These are phyloP conservation scores for Brassica hybrid DNA, from an alignment of 441 rosid species.

Conservation along the genomic window DNA sequence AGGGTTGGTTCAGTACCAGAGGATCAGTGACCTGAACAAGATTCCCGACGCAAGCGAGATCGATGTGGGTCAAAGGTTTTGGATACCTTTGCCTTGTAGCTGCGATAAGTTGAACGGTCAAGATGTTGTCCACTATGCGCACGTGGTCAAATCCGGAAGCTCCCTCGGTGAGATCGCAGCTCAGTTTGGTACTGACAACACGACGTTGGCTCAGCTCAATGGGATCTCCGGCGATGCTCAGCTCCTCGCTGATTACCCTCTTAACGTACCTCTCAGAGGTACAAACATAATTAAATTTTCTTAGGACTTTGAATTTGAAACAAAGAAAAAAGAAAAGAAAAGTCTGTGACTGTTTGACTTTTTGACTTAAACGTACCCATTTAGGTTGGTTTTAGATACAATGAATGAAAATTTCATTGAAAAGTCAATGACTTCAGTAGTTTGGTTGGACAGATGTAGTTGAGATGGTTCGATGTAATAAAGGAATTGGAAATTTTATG, in stretches of 20 bases:
- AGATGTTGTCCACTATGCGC: conserved; percentile 76
- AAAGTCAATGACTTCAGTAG: conserved; percentile 21
- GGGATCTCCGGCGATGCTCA: conserved; percentile 44
- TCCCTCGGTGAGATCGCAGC: conserved; percentile 59
- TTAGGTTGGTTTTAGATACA: not conserved
- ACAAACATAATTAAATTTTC: not conserved
- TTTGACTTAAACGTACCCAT: too few species aligned
- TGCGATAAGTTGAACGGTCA: conserved; percentile 62
- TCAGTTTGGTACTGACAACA: conserved; percentile 49
- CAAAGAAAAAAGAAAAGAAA: not conserved
- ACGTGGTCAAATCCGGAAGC: conserved; percentile 55
- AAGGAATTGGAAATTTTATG: conserved; percentile 3
- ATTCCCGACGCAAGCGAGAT: conserved; percentile 41
- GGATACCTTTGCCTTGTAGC: conserved; percentile 89
- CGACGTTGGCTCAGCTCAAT: conserved; percentile 52
- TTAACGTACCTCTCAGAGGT: conserved; percentile 89
- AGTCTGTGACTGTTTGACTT: not conserved
- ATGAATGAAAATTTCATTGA: not conserved
- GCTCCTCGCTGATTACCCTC: conserved; percentile 58
- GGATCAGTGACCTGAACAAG: conserved; percentile 50
- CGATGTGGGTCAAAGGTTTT: conserved; percentile 48
- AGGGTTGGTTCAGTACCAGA: conserved; percentile 33
- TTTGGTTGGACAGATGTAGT: conserved; percentile 8
- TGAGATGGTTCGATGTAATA: not conserved
- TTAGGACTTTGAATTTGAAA: not conserved